A percentile compares a stretch with the other conserved stretches of the same genome.
Conservation (phyloP, 805 yeast species). For the Wickerhamomyces rabaulensis region DNA sequence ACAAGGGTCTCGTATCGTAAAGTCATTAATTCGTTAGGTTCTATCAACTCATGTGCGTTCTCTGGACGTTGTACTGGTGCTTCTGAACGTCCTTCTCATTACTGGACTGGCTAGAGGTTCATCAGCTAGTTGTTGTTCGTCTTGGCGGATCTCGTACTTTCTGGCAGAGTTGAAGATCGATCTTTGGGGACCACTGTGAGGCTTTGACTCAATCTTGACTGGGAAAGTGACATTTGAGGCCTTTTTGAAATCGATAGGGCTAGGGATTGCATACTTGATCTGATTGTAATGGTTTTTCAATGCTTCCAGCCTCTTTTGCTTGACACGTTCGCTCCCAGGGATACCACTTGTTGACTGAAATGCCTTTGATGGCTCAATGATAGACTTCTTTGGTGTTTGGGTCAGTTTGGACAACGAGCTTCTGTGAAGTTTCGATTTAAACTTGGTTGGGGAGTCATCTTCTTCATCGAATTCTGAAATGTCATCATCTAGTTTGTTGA, state of each 20-base stretch:
- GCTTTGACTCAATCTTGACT: not conserved
- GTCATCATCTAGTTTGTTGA: not conserved
- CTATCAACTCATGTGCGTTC: not conserved
- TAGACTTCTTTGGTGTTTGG: conserved; percentile 20
- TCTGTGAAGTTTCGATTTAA: not conserved
- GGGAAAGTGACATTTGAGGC: not conserved
- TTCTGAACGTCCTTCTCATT: not conserved
- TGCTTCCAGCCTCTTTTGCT: conserved; percentile 30
- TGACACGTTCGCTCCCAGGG: conserved; percentile 34
- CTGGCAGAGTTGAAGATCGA: not conserved
- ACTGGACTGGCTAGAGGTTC: not conserved
- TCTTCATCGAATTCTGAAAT: conserved; percentile 5
- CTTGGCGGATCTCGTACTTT: not conserved
- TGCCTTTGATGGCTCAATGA: not conserved
- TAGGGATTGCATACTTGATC: conserved; percentile 30
- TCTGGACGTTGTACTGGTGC: not conserved
- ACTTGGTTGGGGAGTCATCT: conserved; percentile 21
- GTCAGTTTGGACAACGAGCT: conserved; percentile 4
- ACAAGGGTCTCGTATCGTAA: not conserved
- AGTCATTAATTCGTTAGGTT: not conserved
- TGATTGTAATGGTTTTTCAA: conserved; percentile 30
- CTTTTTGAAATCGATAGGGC: not conserved
- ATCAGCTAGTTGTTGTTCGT: not conserved
- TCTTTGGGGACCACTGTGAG: not conserved
- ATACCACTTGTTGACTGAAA: conserved; percentile 15